phyloP scores from a whole-genome alignment of 352 stramenopile species.

The Globisporangium ultimum region DNA sequence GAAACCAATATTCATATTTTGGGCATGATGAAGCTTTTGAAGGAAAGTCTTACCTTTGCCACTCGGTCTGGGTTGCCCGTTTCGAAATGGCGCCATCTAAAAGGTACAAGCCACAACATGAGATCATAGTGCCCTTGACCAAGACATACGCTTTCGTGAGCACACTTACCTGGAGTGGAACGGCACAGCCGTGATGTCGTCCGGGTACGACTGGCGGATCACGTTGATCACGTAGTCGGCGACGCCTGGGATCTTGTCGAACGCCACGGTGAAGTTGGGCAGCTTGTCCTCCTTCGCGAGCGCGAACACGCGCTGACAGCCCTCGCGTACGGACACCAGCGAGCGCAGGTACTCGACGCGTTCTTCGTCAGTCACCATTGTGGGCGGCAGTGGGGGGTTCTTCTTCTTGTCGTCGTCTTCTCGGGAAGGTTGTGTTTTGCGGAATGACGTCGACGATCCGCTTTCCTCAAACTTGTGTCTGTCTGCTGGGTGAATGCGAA shows the following conservation, averaged over 20 bases:
- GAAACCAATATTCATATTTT: no score
- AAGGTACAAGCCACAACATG: neutral
- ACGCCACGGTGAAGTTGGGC: conserved; percentile 57
- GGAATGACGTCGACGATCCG: no score
- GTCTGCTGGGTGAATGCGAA: no score
- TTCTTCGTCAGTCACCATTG: conserved; percentile 10
- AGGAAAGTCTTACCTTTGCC: conserved; percentile 20
- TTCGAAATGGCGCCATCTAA: conserved; percentile 74
- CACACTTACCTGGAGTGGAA: conserved; percentile 65
- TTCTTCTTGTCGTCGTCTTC: no score
- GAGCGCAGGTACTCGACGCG: conserved; percentile 66
- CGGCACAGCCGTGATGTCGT: conserved; percentile 49
- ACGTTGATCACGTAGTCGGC: conserved; percentile 71
- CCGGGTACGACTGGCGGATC: conserved; percentile 53
- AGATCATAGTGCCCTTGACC: no score
- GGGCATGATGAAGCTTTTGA: no score
- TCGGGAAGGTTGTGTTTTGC: no score
- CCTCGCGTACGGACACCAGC: conserved; percentile 63
- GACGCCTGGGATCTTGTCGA: conserved; percentile 48
- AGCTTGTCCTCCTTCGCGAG: conserved; percentile 49
- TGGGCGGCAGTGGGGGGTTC: no score
- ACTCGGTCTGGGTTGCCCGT: conserved; percentile 64
- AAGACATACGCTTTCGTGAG: neutral
- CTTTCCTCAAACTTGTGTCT: no score
- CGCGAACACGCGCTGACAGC: conserved; percentile 61